Evolutionary conservation across 306 rosid species (phyloP).

Genomic region (Glycine soja): DNA sequence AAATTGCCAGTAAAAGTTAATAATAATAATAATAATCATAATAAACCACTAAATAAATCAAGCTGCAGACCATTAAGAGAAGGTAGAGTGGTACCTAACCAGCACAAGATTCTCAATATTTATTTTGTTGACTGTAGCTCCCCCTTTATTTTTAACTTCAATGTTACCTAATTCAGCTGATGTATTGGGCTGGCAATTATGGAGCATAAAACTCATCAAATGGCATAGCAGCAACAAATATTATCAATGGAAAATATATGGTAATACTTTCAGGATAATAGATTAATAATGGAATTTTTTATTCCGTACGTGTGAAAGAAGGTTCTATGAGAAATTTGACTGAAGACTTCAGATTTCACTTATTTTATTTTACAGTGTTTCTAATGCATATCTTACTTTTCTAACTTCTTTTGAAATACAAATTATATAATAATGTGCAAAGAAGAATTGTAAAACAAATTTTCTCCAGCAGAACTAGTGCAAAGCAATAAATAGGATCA

Average conservation of each 20-base stretch:
- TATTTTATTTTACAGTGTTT: neutral
- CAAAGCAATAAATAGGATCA: neutral
- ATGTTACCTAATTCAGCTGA: neutral
- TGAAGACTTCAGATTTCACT: neutral
- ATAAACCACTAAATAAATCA: neutral
- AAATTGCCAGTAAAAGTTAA: neutral
- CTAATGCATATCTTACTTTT: no score
- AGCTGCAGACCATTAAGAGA: conserved; percentile 3
- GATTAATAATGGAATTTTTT: neutral
- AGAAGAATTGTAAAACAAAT: no score
- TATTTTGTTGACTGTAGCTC: neutral
- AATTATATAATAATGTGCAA: no score
- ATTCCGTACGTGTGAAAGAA: neutral
- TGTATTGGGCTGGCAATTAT: conserved; percentile 2
- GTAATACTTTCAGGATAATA: neutral
- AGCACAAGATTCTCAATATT: neutral
- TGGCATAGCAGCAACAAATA: neutral
- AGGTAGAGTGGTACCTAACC: conserved; percentile 29
- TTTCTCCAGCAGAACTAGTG: neutral
- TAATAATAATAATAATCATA: neutral
- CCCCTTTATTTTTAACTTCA: neutral
- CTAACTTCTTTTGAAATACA: neutral
- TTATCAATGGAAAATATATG: neutral
- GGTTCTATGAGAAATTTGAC: neutral
- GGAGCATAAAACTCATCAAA: neutral